Conservation (phyloP, 1,284 basidiomycete species). For the Sanghuangporus weigelae region DNA sequence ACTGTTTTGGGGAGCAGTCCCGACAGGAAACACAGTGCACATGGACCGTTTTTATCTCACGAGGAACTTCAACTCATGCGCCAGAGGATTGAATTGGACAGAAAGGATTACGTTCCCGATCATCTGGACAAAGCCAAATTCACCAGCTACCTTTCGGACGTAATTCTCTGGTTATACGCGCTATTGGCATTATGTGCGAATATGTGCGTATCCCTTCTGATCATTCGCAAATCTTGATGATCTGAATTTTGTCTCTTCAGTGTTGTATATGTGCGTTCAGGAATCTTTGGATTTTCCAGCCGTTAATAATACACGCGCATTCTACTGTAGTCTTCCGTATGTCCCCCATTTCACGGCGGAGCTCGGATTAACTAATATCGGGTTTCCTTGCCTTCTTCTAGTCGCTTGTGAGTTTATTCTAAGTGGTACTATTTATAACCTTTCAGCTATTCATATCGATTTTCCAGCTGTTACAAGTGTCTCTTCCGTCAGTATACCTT, state of each 20-base stretch:
- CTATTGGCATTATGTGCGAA: conserved; percentile 28
- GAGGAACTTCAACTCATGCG: conserved; percentile 32
- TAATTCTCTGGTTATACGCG: conserved; percentile 37
- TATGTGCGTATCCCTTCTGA: conserved; percentile 16
- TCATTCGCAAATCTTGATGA: background rate
- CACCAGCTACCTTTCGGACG: conserved; percentile 28
- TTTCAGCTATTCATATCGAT: background rate
- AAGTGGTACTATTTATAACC: background rate
- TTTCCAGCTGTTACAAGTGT: conserved; percentile 1
- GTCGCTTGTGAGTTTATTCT: background rate
- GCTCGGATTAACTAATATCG: background rate
- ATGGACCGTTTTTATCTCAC: conserved; percentile 32
- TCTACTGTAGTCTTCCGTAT: background rate
- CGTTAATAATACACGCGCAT: background rate
- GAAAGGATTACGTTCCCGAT: conserved; percentile 35
- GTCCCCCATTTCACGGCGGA: background rate
- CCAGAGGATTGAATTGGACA: conserved; percentile 35
- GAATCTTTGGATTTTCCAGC: background rate
- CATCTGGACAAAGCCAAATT: conserved; percentile 29
- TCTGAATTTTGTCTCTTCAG: background rate
- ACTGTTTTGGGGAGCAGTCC: conserved; percentile 22
- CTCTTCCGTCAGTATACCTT: conserved; percentile 2
- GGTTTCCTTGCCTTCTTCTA: background rate
- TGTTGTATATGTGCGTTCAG: background rate
- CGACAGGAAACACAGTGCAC: conserved; percentile 27